Conservation (phyloP, 805 yeast genomes). For the Teunomyces pallodes region DNA sequence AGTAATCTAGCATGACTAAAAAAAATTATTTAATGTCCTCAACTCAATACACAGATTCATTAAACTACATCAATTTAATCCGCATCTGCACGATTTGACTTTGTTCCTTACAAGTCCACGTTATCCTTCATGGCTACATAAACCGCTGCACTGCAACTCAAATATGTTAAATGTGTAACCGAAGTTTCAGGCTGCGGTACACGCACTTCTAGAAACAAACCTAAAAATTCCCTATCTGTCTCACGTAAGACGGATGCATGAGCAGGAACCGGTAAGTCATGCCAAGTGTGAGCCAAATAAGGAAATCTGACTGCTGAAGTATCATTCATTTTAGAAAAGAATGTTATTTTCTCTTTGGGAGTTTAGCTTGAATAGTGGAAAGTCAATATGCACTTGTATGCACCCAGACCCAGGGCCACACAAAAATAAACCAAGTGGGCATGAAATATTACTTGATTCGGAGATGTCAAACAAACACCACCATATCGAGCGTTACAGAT, state of each 20-base stretch:
- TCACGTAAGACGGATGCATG: neutral
- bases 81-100: slow-evolving; percentile 1
- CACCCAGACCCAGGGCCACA: neutral
- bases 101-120: neutral
- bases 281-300: neutral
- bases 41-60: neutral
- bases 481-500: neutral
- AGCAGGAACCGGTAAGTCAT: neutral
- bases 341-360: neutral
- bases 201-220: neutral
- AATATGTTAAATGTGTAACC: neutral
- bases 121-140: neutral
- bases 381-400: slow-evolving; percentile 1
- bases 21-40: slow-evolving; percentile 2
- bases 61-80: neutral
- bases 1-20: slow-evolving; percentile 3
- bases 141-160: neutral
- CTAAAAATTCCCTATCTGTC: neutral
- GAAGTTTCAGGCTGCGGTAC: neutral
- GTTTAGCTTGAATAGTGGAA: neutral
- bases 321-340: neutral
- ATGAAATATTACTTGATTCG: neutral
- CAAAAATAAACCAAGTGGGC: slow-evolving; percentile 1
- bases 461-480: slow-evolving; percentile 3
- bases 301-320: neutral